These are phyloP conservation scores for Phytophthora nicotianae DNA, from an alignment of 352 stramenopile species.

Conservation along the genomic window DNA sequence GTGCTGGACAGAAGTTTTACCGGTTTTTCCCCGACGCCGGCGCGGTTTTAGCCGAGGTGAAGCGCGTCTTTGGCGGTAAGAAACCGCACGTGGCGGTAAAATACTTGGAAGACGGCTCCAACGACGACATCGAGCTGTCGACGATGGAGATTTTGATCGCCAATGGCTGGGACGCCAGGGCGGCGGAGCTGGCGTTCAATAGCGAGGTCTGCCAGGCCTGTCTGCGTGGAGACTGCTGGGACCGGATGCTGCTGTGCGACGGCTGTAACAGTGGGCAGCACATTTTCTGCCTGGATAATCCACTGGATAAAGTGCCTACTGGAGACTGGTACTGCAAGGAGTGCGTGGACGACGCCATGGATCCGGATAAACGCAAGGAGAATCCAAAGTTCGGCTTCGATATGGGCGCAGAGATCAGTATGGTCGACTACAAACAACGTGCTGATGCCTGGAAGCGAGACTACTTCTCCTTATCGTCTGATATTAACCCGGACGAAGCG, in stretches of 20 bases:
- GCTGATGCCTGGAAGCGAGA: constrained; percentile 80
- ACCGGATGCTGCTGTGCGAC: constrained; percentile 83
- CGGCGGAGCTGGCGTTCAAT: constrained; percentile 76
- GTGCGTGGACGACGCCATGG: constrained; percentile 66
- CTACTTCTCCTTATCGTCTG: constrained; percentile 62
- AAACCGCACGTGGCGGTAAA: constrained; percentile 76
- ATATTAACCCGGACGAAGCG: constrained; percentile 44
- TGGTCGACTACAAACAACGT: constrained; percentile 83
- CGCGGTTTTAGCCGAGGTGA: constrained; percentile 67
- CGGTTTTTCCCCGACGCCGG: constrained; percentile 68
- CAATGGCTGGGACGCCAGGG: constrained; percentile 74
- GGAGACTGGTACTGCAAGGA: constrained; percentile 84
- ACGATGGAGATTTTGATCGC: constrained; percentile 83
- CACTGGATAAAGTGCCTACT: constrained; percentile 55
- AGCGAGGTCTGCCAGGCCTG: constrained; percentile 87
- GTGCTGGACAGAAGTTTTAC: constrained; percentile 73
- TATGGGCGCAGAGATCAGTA: constrained; percentile 81
- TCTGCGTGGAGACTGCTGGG: constrained; percentile 79
- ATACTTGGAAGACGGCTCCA: constrained; percentile 62
- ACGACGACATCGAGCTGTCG: constrained; percentile 62
- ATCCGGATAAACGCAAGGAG: constrained; percentile 40
- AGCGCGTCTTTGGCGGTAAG: constrained; percentile 78
- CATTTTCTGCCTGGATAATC: constrained; percentile 75
- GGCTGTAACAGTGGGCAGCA: constrained; percentile 84
- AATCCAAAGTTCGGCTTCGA: constrained; percentile 86